Conservation (phyloP, 805 yeast species). For the Scheffersomyces amazonensis region DNA sequence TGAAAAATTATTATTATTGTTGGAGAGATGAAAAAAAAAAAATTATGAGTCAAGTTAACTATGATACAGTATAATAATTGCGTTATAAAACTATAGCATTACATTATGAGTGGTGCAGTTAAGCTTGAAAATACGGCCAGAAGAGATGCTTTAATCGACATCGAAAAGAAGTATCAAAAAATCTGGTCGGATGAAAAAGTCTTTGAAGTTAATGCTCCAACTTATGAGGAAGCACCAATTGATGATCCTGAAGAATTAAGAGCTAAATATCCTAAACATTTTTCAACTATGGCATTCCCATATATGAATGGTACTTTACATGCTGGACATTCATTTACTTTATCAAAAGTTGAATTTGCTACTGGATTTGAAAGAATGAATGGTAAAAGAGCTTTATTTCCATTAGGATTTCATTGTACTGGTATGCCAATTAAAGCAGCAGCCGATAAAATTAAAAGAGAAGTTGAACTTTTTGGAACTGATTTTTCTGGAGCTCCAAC, state of each 20-base stretch:
- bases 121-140: slow-evolving; percentile 72
- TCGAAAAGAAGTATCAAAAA: slow-evolving; percentile 85
- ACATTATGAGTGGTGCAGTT: slow-evolving; percentile 37
- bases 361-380: slow-evolving; percentile 93
- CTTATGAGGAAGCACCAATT: slow-evolving; percentile 53
- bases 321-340: slow-evolving; percentile 95
- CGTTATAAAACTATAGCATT: too few relatives aligned
- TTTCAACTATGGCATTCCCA: slow-evolving; percentile 96
- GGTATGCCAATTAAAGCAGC: slow-evolving; percentile 98
- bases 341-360: slow-evolving; percentile 90
- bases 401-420: slow-evolving; percentile 98
- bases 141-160: slow-evolving; percentile 87
- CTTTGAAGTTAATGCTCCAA: slow-evolving; percentile 88
- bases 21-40: background rate
- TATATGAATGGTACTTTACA: slow-evolving; percentile 98
- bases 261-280: slow-evolving; percentile 77
- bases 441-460: slow-evolving; percentile 93
- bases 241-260: slow-evolving; percentile 66
- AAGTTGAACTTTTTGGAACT: slow-evolving; percentile 84
- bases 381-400: slow-evolving; percentile 90
- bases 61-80: too few relatives aligned
- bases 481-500: slow-evolving; percentile 70
- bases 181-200: slow-evolving; percentile 83
- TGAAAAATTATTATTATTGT: background rate
- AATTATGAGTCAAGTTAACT: background rate